Base-by-base conservation (phyloP, 2,329 filamentous ascomycete species). In the Sporothrix curviconia region DNA sequence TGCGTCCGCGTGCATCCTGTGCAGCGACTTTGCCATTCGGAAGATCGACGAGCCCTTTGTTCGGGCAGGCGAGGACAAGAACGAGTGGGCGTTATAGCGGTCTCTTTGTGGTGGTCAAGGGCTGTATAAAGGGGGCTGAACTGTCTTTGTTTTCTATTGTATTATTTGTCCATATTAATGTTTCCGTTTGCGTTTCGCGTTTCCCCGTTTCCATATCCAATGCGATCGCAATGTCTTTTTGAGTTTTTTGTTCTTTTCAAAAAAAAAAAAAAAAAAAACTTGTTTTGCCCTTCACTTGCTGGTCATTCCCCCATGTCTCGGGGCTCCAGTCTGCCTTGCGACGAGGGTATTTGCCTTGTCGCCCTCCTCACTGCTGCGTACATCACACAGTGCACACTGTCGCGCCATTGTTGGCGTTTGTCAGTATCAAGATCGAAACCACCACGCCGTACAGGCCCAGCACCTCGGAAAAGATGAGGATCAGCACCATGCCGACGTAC, bases 401-500 rank as follows among this genome's bases (percentile, higher is more conserved):
- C 3, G 72, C 71, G 19, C 69, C 69, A 24, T 68, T 47, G 34
- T 64, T 71, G 28, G 74, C 74, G 59, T 68, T 72, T 5, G 76
- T 76, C 59, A 78, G 65, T 75, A 79, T 76, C 51, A 79, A 64
- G 55, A 79, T 77, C 17, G 72, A 71, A 22, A 79, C 73, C 47
- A 79, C 75, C 34, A 77, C 71, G 4, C 94, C 94, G 68, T 99
- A 99, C 32, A 99, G 85, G 71, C 94, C 94, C 70, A 99, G 72
- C 17, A 99, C 94, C 79, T 99, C 94, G 57, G 90, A 92, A 70
- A 99, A 99, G 82, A 99, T 99, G 63, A 97, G 81, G 65, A 97
- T 96, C 67, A 99, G 76, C 46, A 99, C 92, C 94, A 97, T 97
- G 72, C 94, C 94, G 51, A 99, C 94, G 66, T 96, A 99, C 64